These are phyloP conservation scores for Sclerotinia spermophila DNA, from an alignment of 2,329 filamentous ascomycete species.

Conservation along the genomic window DNA sequence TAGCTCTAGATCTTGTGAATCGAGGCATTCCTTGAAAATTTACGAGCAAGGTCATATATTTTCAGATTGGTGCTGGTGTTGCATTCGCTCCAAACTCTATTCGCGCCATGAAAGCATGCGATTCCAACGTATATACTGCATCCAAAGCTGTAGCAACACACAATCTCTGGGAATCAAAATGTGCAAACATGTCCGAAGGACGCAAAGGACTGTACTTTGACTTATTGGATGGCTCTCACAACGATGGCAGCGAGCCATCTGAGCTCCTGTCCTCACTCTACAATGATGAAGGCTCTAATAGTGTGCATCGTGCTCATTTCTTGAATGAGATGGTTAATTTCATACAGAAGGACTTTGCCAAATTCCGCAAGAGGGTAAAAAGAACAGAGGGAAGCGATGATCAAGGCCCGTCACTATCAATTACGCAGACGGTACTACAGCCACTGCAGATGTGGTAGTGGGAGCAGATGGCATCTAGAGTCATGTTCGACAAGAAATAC, in stretches of 20 bases:
- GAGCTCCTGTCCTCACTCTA: neutral
- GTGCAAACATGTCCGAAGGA: neutral
- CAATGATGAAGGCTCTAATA: neutral
- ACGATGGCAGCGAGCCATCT: neutral
- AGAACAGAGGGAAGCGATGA: neutral
- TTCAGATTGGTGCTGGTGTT: conserved; percentile 26
- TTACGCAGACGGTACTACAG: conserved; percentile 51
- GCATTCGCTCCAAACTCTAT: conserved; percentile 22
- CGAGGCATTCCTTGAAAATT: conserved; percentile 22
- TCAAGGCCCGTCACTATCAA: neutral
- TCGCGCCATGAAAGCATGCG: conserved; percentile 17
- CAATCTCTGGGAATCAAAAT: neutral
- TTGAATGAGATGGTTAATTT: neutral
- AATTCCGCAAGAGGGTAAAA: neutral
- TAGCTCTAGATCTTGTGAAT: conserved; percentile 22
- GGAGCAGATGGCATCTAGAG: conserved; percentile 64
- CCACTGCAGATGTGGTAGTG: too few relatives aligned
- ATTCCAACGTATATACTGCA: neutral
- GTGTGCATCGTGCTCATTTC: neutral
- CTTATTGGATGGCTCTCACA: conserved; percentile 9
- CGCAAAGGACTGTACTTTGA: conserved; percentile 26
- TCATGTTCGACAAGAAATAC: conserved; percentile 47
- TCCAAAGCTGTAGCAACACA: neutral
- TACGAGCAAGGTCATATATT: conserved; percentile 24
- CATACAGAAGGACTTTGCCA: neutral